These are phyloP conservation scores for Stereum hirsutum DNA, from an alignment of 1,284 basidiomycete species.

Conservation along the genomic window DNA sequence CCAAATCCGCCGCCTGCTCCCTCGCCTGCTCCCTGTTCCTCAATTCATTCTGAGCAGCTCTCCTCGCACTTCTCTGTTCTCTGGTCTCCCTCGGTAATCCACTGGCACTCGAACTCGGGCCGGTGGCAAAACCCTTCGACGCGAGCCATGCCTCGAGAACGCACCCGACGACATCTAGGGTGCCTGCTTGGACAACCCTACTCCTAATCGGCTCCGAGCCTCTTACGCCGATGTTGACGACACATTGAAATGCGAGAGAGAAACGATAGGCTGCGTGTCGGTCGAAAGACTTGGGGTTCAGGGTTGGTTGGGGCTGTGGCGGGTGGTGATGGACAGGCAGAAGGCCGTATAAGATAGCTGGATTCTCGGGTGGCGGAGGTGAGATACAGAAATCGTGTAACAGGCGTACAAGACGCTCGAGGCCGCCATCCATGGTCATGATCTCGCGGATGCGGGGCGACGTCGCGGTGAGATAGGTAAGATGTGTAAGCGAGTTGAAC, in stretches of 20 bases:
- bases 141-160: constrained; percentile 91
- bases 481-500: constrained; percentile 95
- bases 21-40: constrained; percentile 50
- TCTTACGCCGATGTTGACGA: constrained; percentile 95
- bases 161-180: constrained; percentile 89
- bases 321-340: constrained; percentile 47
- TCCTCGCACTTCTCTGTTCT: constrained; percentile 56
- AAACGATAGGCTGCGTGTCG: constrained; percentile 83
- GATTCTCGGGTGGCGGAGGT: constrained; percentile 69
- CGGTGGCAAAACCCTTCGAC: constrained; percentile 73
- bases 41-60: constrained; percentile 41
- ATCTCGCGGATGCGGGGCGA: constrained; percentile 97
- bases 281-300: constrained; percentile 66
- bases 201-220: constrained; percentile 91
- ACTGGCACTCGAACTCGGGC: constrained; percentile 53
- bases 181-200: constrained; percentile 93
- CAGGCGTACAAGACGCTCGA: constrained; percentile 92
- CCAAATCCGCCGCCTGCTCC: constrained; percentile 48
- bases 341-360: constrained; percentile 65
- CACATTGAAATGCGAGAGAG: constrained; percentile 91
- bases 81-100: constrained; percentile 61
- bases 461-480: constrained; percentile 95
- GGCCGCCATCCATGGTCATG: constrained; percentile 94
- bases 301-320: constrained; percentile 41
- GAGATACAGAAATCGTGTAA: constrained; percentile 79